Evolutionary conservation across 345 rosid species (phyloP).

Genomic region (Turnera subulata): DNA sequence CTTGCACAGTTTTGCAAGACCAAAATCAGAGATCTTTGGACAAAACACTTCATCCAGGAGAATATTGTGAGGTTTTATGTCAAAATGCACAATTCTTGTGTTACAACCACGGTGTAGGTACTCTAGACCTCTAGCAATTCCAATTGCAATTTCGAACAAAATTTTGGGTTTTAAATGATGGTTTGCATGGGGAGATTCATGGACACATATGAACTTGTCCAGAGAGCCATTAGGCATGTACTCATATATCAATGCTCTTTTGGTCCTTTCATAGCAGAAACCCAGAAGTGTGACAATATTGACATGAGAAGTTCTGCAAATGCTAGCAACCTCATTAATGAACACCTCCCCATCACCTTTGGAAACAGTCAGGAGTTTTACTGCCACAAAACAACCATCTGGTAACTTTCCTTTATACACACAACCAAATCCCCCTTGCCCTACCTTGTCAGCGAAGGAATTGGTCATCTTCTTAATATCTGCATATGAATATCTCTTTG

Average conservation of each 20-base stretch:
- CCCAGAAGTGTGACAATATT: slow-evolving; percentile 38
- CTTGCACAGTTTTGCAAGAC: slow-evolving; percentile 19
- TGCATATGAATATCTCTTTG: slow-evolving; percentile 10
- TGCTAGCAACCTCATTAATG: slow-evolving; percentile 45
- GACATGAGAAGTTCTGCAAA: slow-evolving; percentile 43
- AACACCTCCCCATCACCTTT: slow-evolving; percentile 32
- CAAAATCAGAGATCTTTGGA: slow-evolving; percentile 24
- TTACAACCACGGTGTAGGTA: slow-evolving; percentile 21
- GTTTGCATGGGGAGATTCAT: not conserved
- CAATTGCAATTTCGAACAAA: slow-evolving; percentile 6
- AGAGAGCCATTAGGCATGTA: slow-evolving; percentile 40
- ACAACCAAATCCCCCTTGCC: slow-evolving; percentile 32
- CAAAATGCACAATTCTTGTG: slow-evolving; percentile 25
- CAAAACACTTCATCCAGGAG: slow-evolving; percentile 12
- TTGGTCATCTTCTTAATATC: slow-evolving; percentile 29
- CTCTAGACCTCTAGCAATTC: slow-evolving; percentile 17
- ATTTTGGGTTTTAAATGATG: not conserved
- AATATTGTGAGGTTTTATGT: slow-evolving; percentile 27
- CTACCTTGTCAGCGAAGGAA: slow-evolving; percentile 17
- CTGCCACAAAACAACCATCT: slow-evolving; percentile 23
- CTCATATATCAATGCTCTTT: slow-evolving; percentile 36
- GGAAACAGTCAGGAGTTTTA: slow-evolving; percentile 21
- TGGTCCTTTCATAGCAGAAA: slow-evolving; percentile 32
- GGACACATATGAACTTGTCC: slow-evolving; percentile 14
- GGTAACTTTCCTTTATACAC: slow-evolving; percentile 29